Evolutionary conservation across 2,329 filamentous ascomycete species (phyloP), one percentile per base, ranked within the genome.

Genomic region (Exophiala bonariae): DNA sequence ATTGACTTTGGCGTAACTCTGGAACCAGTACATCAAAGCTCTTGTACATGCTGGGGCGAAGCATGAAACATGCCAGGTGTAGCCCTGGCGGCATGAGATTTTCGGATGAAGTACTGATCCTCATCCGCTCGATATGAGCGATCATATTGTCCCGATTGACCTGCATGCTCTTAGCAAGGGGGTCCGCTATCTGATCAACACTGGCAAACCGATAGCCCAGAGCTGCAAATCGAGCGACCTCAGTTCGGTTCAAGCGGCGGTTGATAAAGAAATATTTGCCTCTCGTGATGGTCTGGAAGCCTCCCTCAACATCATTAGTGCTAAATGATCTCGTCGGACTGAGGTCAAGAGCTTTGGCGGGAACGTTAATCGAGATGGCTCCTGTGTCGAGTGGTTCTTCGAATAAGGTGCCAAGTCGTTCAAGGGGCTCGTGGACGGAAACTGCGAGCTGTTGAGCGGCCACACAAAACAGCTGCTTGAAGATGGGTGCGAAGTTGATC

Each of bases 181-280:
- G 80, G 14, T 80, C 76, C 10, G 81, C 77, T 20, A 95, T 84
- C 51, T 89, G 82, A 46, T 78, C 77, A 10, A 83, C 69, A 26
- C 81, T 77, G 2, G 86, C 86, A 59, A 95, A 95, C n/a, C 86
- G 81, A 64, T 84, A 95, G 1, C 90, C 89, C 9, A 79, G 72
- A 1, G 87, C 81, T 53, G 85, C 79, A 11, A 95, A 75, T 20
- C 78, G 77, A 41, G 80, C 76, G 0, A 79, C 75, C 28, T 90
- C 86, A 1, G 76, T 71, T 26, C 73, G 72, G 26, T 68, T 72
- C 2, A 86, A 74, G 34, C 77, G 77, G 9, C 83, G 85, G 4
- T 90, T 85, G 8, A 95, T 77, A 59, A 95, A 90, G 64, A 96
- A 80, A 36, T 95, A 76, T 44, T 91, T 88, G 1, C 90, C 89